phyloP scores from a whole-genome alignment of 371 early-diverging fungal genomes.

The Blakeslea trispora region DNA sequence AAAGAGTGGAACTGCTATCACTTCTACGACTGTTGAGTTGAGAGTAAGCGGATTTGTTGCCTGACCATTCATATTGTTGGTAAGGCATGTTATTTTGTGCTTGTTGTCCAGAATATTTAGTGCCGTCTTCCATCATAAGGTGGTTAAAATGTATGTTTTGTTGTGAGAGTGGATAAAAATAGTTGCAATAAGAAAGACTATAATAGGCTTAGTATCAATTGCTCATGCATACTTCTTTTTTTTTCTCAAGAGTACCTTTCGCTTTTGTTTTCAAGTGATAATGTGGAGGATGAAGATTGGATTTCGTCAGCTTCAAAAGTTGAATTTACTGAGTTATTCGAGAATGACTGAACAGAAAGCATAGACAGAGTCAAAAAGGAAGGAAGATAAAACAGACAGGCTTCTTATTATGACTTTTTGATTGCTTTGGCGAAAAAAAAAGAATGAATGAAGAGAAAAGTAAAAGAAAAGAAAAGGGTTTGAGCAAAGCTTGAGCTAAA shows the following conservation, averaged over 20 bases:
- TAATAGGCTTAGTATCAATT: not conserved
- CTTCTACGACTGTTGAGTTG: not conserved
- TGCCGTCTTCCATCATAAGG: slow-evolving; percentile 9
- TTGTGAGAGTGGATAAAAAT: not conserved
- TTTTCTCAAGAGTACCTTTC: slow-evolving; percentile 4
- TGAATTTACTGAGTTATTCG: slow-evolving; percentile 1
- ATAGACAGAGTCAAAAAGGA: slow-evolving; percentile 4
- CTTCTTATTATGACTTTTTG: too few relatives aligned
- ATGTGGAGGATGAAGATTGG: slow-evolving; percentile 10
- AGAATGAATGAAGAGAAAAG: not conserved
- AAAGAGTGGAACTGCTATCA: not conserved
- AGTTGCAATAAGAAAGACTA: not conserved
- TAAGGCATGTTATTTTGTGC: slow-evolving; percentile 7
- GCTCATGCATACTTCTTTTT: not conserved
- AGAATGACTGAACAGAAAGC: slow-evolving; percentile 8
- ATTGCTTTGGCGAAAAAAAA: not conserved
- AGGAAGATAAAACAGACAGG: not conserved
- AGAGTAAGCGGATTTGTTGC: slow-evolving; percentile 7
- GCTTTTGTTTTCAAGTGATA: slow-evolving; percentile 4
- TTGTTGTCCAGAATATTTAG: slow-evolving; percentile 1
- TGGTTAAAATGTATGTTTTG: not conserved
- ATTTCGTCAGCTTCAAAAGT: slow-evolving; percentile 10
- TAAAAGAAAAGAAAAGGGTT: not conserved
- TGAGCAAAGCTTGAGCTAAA: not conserved
- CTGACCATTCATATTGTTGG: slow-evolving; percentile 10